phyloP scores from a whole-genome alignment of 2,329 filamentous ascomycete genomes.

The Fusarium protoensiforme region DNA sequence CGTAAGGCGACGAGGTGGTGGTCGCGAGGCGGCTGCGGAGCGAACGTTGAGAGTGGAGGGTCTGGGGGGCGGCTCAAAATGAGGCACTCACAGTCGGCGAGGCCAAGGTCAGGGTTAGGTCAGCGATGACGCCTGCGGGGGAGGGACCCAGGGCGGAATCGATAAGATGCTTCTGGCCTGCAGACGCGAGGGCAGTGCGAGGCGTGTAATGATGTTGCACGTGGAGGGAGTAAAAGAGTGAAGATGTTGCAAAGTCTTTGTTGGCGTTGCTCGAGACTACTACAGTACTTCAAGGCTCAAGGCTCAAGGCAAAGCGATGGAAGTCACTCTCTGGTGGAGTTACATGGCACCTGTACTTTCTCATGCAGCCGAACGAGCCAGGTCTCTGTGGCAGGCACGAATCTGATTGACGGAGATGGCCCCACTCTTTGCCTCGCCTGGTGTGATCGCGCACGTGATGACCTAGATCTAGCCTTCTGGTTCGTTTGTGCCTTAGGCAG shows the following conservation, averaged over 20 bases:
- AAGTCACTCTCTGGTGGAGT: conserved; percentile 50
- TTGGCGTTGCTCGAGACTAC: conserved; percentile 37
- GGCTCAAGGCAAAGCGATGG: conserved; percentile 35
- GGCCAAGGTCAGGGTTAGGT: conserved; percentile 51
- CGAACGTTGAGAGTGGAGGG: conserved; percentile 43
- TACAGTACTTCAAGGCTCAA: conserved; percentile 28
- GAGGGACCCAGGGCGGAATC: conserved; percentile 29
- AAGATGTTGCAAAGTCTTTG: conserved; percentile 29
- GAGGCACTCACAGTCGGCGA: conserved; percentile 49
- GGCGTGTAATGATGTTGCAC: conserved; percentile 20
- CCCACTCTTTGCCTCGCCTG: conserved; percentile 28
- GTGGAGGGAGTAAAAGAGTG: conserved; percentile 14
- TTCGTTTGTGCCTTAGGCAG: conserved; percentile 38
- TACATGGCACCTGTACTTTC: conserved; percentile 49
- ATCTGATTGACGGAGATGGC: conserved; percentile 28
- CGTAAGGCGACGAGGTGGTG: conserved; percentile 22
- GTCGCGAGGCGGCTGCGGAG: conserved; percentile 34
- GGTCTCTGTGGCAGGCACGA: conserved; percentile 25
- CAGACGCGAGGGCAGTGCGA: conserved; percentile 17
- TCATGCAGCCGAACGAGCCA: conserved; percentile 43
- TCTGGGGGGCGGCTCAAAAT: conserved; percentile 48
- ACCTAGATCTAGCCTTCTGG: conserved; percentile 27
- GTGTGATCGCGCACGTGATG: conserved; percentile 40
- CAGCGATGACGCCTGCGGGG: conserved; percentile 53
- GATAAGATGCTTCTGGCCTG: conserved; percentile 28